Percentiles rank a stretch among this genome's conserved stretches.
These are phyloP conservation scores for Takakia lepidozioides DNA, from an alignment of 225 moss, liverwort and hornwort species.

Conservation along the genomic window DNA sequence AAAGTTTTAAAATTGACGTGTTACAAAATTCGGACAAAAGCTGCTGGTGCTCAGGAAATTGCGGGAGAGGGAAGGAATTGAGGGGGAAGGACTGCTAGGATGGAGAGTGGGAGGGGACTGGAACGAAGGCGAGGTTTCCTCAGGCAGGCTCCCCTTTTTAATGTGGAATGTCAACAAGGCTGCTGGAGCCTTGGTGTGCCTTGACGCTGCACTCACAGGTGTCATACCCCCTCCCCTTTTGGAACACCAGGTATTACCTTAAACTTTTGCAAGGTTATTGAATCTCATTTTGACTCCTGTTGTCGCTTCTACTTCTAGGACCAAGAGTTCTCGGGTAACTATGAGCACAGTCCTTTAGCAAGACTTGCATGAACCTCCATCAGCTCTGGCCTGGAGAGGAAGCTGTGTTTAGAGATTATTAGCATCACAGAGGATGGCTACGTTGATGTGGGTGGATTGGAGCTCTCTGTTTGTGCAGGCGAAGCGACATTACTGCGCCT, in stretches of 20 bases:
- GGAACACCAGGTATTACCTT: constrained; percentile 86
- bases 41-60: constrained; percentile 40
- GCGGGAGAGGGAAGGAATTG: constrained; percentile 46
- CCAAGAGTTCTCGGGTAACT: too few relatives aligned
- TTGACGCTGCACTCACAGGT: constrained; percentile 82
- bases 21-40: constrained; percentile 19
- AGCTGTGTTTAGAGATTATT: too few relatives aligned
- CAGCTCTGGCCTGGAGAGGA: too few relatives aligned
- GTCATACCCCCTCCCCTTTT: constrained; percentile 90
- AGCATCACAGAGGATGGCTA: too few relatives aligned
- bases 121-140: constrained; percentile 42
- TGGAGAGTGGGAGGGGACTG: constrained; percentile 53
- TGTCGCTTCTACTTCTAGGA: too few relatives aligned
- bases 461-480: constrained; percentile 38
- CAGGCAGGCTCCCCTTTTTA: constrained; percentile 51
- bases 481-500: constrained; percentile 84
- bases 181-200: constrained; percentile 50
- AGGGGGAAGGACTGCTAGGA: constrained; percentile 53
- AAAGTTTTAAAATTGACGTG: too few relatives aligned
- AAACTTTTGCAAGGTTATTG: too few relatives aligned
- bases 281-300: too few relatives aligned
- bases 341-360: too few relatives aligned
- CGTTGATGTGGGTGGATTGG: too few relatives aligned
- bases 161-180: constrained; percentile 92
- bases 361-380: too few relatives aligned